Percentiles rank a stretch among this genome's conserved stretches.
Evolutionary conservation across 352 stramenopile species (phyloP).

Genomic region (Pythium sukuiense): DNA sequence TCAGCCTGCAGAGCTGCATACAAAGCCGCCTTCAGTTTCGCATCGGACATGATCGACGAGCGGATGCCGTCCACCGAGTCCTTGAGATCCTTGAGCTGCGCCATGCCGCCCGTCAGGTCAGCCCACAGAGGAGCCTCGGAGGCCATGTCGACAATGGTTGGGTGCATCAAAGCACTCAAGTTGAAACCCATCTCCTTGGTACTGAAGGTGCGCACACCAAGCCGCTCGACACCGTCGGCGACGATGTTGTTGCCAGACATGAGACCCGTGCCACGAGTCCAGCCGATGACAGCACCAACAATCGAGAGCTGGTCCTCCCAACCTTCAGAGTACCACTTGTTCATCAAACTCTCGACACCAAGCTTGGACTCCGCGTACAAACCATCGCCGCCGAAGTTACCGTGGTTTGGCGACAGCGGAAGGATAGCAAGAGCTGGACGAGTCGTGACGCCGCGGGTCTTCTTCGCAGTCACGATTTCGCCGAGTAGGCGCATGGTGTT

Average conservation of each 20-base stretch:
- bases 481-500: constrained; percentile 84
- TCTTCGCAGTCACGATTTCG: constrained; percentile 76
- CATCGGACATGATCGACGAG: constrained; percentile 47
- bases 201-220: constrained; percentile 84
- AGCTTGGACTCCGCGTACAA: constrained; percentile 90
- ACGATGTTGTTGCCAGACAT: constrained; percentile 91
- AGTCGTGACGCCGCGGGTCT: constrained; percentile 61
- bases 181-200: constrained; percentile 90
- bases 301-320: constrained; percentile 87
- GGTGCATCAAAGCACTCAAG: constrained; percentile 80
- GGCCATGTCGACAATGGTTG: constrained; percentile 69
- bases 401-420: constrained; percentile 85
- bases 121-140: constrained; percentile 74
- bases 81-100: constrained; percentile 74
- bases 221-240: constrained; percentile 73
- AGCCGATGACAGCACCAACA: constrained; percentile 84
- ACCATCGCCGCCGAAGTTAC: constrained; percentile 83
- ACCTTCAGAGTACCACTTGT: constrained; percentile 86
- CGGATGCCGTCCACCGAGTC: constrained; percentile 58
- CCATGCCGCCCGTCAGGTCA: constrained; percentile 81
- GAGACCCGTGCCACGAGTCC: constrained; percentile 83
- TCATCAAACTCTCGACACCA: constrained; percentile 81
- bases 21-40: constrained; percentile 52
- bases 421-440: constrained; percentile 77
- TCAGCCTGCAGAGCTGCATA: constrained; percentile 35